Conservation (phyloP, 1,284 basidiomycete genomes). For the Golubevia sp. region DNA sequence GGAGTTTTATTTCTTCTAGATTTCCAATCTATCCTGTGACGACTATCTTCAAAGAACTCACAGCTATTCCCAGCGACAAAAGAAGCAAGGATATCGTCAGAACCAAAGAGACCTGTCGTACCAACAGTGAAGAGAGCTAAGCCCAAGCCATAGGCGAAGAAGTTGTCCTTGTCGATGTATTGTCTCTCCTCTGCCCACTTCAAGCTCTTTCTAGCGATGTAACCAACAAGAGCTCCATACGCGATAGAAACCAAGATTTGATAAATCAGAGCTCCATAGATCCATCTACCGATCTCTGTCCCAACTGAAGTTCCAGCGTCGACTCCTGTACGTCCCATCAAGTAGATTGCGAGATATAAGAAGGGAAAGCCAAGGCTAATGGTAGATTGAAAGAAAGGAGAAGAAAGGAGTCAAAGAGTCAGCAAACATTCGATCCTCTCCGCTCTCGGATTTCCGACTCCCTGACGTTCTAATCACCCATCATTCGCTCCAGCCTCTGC, state of each 20-base stretch:
- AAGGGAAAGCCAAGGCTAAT: slow-evolving; percentile 31
- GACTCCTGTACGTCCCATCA: slow-evolving; percentile 33
- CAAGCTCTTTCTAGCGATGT: slow-evolving; percentile 61
- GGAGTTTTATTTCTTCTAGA: too few species aligned
- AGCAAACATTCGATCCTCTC: too few species aligned
- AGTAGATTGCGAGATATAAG: slow-evolving; percentile 60
- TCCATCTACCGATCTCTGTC: slow-evolving; percentile 59
- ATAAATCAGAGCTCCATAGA: slow-evolving; percentile 62
- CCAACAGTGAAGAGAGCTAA: slow-evolving; percentile 63
- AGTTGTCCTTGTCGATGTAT: slow-evolving; percentile 61
- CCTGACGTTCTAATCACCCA: slow-evolving; percentile 37
- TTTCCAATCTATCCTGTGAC: too few species aligned
- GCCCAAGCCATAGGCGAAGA: slow-evolving; percentile 61
- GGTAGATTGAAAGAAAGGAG: background rate
- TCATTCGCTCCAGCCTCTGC: slow-evolving; percentile 64
- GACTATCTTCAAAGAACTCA: too few species aligned
- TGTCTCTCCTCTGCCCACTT: slow-evolving; percentile 57
- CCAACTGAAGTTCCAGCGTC: slow-evolving; percentile 45
- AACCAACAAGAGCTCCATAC: slow-evolving; percentile 62
- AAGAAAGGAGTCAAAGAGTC: too few species aligned
- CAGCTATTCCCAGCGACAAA: slow-evolving; percentile 63
- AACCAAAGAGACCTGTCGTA: slow-evolving; percentile 62
- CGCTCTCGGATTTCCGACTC: too few species aligned
- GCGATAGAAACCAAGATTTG: slow-evolving; percentile 59
- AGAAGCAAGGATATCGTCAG: slow-evolving; percentile 63